A percentile compares a stretch with the other conserved stretches of the same genome.
Evolutionary conservation across 2,329 filamentous ascomycete species (phyloP).

Genomic region (Monosporascus sp.): DNA sequence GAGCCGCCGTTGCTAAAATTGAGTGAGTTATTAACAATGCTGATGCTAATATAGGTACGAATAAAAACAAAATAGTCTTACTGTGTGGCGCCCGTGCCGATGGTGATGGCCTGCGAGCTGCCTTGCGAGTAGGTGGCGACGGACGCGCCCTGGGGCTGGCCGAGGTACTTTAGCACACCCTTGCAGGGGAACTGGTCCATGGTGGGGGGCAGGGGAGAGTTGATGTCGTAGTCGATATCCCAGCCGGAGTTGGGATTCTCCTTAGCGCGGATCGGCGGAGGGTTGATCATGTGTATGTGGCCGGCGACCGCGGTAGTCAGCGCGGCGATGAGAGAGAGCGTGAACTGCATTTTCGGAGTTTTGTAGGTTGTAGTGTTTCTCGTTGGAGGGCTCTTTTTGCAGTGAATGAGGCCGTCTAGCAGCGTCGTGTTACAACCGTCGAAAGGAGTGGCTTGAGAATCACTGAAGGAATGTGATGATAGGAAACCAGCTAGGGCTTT

Average conservation of each 20-base stretch:
- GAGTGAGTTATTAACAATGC: no score
- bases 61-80: no score
- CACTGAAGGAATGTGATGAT: not conserved
- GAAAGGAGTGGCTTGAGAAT: not conserved
- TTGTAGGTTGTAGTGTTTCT: slow-evolving; percentile 14
- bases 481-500: not conserved
- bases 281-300: slow-evolving; percentile 53
- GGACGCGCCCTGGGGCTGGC: slow-evolving; percentile 43
- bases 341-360: slow-evolving; percentile 37
- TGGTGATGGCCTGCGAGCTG: slow-evolving; percentile 55
- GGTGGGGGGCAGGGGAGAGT: slow-evolving; percentile 53
- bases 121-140: slow-evolving; percentile 61
- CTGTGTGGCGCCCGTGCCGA: slow-evolving; percentile 59
- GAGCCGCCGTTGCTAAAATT: slow-evolving; percentile 51
- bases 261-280: slow-evolving; percentile 49
- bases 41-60: no score
- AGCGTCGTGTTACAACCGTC: not conserved
- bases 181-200: slow-evolving; percentile 73
- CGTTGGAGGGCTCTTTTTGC: not conserved
- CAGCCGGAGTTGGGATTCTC: slow-evolving; percentile 40
- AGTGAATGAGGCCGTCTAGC: not conserved
- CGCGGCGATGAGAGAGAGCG: slow-evolving; percentile 30
- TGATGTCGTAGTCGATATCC: slow-evolving; percentile 67
- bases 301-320: slow-evolving; percentile 42
- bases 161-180: slow-evolving; percentile 49